phyloP scores from a whole-genome alignment of 2,329 filamentous ascomycete species.

The Chrysoporthe austroafricana region DNA sequence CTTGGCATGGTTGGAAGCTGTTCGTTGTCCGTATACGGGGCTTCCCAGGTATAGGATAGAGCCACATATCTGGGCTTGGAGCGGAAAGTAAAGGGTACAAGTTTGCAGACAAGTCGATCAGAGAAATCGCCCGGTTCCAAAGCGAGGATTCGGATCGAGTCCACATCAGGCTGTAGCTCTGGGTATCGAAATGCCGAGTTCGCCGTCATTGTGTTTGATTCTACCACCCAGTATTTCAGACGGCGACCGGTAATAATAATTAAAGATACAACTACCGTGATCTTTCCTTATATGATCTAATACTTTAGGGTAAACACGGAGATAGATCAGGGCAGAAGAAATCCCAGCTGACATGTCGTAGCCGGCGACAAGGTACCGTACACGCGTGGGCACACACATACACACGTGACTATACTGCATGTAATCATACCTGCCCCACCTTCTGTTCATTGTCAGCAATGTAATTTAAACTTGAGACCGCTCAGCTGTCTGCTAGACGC shows the following conservation, averaged over 20 bases:
- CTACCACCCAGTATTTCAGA: background rate
- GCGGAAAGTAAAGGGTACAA: background rate
- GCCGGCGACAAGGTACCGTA: background rate
- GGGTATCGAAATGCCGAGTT: background rate
- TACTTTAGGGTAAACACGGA: background rate
- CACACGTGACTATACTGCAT: background rate
- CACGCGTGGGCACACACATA: background rate
- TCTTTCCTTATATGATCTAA: background rate
- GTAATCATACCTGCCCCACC: background rate
- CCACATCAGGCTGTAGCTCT: background rate
- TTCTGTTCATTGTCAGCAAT: background rate
- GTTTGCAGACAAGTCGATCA: background rate
- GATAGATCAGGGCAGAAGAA: background rate
- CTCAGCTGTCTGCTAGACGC: background rate
- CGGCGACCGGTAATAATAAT: background rate
- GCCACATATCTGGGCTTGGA: constrained; percentile 5
- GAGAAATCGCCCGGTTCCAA: background rate
- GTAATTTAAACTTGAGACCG: background rate
- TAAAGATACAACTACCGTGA: too few relatives aligned
- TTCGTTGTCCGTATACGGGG: background rate
- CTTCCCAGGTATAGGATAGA: background rate
- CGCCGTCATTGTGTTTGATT: background rate
- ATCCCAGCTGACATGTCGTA: background rate
- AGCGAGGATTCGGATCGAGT: constrained; percentile 4
- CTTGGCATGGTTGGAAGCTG: background rate